Percentiles rank a stretch among this genome's conserved stretches.
These are phyloP conservation scores for Dalechampia spathulata DNA, from an alignment of 441 rosid genomes.

Conservation along the genomic window DNA sequence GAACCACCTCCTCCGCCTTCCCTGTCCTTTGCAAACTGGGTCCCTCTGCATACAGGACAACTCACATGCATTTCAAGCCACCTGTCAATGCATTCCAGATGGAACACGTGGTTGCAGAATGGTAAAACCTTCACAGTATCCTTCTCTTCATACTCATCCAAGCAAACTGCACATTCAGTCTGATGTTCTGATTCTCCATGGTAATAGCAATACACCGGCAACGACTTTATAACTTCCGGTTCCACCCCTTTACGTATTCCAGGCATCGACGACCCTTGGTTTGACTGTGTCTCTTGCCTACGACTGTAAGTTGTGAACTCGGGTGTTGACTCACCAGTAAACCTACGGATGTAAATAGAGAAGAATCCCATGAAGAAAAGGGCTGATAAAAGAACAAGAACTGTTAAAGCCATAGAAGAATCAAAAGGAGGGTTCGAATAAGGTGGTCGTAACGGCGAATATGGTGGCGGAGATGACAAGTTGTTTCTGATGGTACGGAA, in stretches of 20 bases:
- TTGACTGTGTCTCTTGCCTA: too few species aligned
- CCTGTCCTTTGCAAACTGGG: constrained; percentile 23
- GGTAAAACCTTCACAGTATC: constrained; percentile 70
- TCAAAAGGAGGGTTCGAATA: constrained; percentile 27
- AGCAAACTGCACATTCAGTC: constrained; percentile 69
- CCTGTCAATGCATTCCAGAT: constrained; percentile 69
- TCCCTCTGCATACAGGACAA: constrained; percentile 74
- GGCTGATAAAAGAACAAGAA: constrained; percentile 36
- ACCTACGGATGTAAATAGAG: constrained; percentile 43
- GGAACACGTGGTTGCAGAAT: constrained; percentile 65
- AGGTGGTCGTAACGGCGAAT: too few species aligned
- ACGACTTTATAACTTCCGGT: constrained; percentile 40
- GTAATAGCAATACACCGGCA: constrained; percentile 55
- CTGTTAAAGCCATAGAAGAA: constrained; percentile 34
- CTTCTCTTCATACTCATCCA: constrained; percentile 66
- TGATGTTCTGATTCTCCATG: constrained; percentile 26
- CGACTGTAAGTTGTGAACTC: too few species aligned
- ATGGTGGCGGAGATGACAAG: too few species aligned
- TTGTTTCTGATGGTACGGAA: too few species aligned
- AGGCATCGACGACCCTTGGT: neutral
- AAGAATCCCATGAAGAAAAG: constrained; percentile 55
- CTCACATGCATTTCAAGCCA: constrained; percentile 78
- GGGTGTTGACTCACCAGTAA: constrained; percentile 11
- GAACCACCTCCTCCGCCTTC: neutral
- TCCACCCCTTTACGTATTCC: too few species aligned